phyloP scores from a whole-genome alignment of 1,284 basidiomycete genomes.

The Ustilago vetiveriae region DNA sequence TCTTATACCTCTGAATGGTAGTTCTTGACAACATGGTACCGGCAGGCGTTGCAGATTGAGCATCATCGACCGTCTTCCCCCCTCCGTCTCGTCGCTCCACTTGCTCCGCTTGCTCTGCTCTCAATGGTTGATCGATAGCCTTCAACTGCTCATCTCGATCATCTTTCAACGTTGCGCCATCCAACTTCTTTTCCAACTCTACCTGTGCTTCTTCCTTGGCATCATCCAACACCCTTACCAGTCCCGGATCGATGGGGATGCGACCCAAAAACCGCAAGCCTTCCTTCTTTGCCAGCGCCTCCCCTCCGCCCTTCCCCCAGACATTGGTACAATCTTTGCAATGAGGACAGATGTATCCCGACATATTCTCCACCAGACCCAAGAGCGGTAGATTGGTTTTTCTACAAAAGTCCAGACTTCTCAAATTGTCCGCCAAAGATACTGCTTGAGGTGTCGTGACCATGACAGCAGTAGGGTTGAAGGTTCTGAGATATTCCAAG shows the following conservation, averaged over 20 bases:
- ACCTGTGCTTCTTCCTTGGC: constrained; percentile 67
- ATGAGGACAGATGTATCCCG: constrained; percentile 91
- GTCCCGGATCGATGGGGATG: constrained; percentile 90
- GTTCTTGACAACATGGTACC: constrained; percentile 57
- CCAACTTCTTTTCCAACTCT: constrained; percentile 12
- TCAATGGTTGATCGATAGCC: constrained; percentile 20
- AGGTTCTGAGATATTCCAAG: constrained; percentile 82
- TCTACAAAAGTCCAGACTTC: constrained; percentile 92
- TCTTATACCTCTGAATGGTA: constrained; percentile 58
- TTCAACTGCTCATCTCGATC: not conserved
- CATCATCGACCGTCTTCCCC: not conserved
- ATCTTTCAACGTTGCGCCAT: constrained; percentile 1
- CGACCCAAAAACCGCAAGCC: constrained; percentile 83
- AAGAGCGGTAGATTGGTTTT: constrained; percentile 87
- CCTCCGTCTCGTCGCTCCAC: too few relatives aligned
- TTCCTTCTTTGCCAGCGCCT: constrained; percentile 76
- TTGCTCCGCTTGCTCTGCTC: too few relatives aligned
- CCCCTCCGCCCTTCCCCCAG: constrained; percentile 92
- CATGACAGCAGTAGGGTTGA: constrained; percentile 79
- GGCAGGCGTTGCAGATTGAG: constrained; percentile 13
- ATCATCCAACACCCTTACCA: constrained; percentile 87
- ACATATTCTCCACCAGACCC: constrained; percentile 98
- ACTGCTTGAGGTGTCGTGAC: constrained; percentile 98
- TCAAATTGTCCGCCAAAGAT: constrained; percentile 91
- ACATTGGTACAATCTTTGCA: constrained; percentile 88